Base-by-base conservation (phyloP, 1,284 basidiomycete species). In the Cryptococcus hybrid region DNA sequence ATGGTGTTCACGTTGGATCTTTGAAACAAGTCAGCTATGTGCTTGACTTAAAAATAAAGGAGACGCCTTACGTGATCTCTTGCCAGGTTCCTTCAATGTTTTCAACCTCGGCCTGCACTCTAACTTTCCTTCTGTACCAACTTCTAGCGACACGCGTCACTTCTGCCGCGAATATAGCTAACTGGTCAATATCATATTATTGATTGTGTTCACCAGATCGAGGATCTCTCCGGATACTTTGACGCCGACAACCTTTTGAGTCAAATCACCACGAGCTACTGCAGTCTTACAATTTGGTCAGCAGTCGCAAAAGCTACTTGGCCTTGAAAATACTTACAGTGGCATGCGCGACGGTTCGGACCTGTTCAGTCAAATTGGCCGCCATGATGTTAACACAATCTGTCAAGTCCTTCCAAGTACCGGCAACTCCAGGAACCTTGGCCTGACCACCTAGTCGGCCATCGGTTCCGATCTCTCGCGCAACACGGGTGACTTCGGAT, bases 41-140 rank as follows among this genome's bases (percentile, higher is more conserved):
- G 18, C 18, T 18, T 18, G 18, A 18, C 18, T 18, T 18, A 18
- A 18, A n/a, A 18, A 18, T 18, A 18, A 18, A 18, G 18, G 18
- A 18, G 18, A 18, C 18, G 2, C 18, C 91, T 63, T 80, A 95
- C 86, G 95, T 99, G 76, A 99, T 97, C 77, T 97, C 93, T 74
- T 93, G 90, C 96, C 95, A 99, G 53, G 92, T 96, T 53, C 95
- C 96, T 73, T 98, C 91, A 39, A 98, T 90, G 63, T 94, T 92
- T 63, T 92, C 92, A 47, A 98, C 92, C 74, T 98, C 92, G 15
- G 96, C 95, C 71, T 97, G 95, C 0, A 96, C 95, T 70, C 95
- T 11, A 99, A 82, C 79, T 97, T 97, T 44, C 94, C 94, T 73
- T 97, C 92, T 5, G 92, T 95, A 60, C 93, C 93, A 68, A 97